Evolutionary conservation across 768 basidiomycete genomes (phyloP), one percentile per base, ranked within the genome.

Genomic region (Leccinum broughii): DNA sequence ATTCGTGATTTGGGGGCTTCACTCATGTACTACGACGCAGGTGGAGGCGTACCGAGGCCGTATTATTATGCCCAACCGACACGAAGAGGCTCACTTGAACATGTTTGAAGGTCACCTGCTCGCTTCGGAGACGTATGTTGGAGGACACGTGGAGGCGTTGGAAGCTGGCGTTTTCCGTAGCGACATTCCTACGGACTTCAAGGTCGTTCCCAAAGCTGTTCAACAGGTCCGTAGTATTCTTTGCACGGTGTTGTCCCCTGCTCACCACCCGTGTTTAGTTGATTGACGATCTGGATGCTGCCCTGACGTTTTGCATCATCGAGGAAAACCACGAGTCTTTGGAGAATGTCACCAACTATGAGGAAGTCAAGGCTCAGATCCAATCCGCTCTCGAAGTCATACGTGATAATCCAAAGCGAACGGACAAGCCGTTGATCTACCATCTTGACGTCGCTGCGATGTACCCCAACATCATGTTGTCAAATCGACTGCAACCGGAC

Each of bases 401-500:
- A 81, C 93, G 93, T 28, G 95, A 98, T 76, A 86, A 90, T 60
- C 96, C 97, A 0, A 83, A 87, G 56, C 92, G 96, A 14, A 80
- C 81, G 48, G 95, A 98, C 77, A 91, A 87, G 13, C 97, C 97
- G 0, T 85, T 98, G 63, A 98, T 99, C 70, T 99, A 99, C 76
- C 97, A 99, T 75, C 77, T 98, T 68, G 97, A 99, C 69, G 97
- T 99, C 63, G 97, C 97, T 3, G 97, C 97, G 63, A 99, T 99
- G 97, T 98, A 99, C 73, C 97, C 97, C 58, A 99, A 98, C 75
- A 98, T 99, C 85, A 99, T 99, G 97, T 88, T 99, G 80, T 98
- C 95, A 17, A 99, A 99, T 72, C 92, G 97, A 35, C 82, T 99
- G 2, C 97, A 99, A 67, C 97, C 97, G 2, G 97, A 99, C 76